A percentile compares a stretch with the other conserved stretches of the same genome.
Conservation (phyloP, 768 basidiomycete genomes). For the Phaffia tasmanica region DNA sequence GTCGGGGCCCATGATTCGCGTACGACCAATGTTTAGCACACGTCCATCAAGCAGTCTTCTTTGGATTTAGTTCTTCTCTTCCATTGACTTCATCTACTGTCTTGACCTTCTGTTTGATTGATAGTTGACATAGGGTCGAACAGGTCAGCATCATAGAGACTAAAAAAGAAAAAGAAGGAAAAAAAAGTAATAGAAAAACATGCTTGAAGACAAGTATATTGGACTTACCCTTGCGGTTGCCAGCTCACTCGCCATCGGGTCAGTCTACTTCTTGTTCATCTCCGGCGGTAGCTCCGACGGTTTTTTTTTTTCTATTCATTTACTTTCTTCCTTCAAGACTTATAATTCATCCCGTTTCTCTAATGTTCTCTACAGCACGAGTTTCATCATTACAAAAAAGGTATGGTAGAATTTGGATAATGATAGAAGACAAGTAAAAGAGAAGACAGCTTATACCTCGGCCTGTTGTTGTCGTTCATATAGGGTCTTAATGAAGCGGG, state of each 20-base stretch:
- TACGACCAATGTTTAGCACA: too few species aligned
- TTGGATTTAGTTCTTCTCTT: too few species aligned
- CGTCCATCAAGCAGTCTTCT: too few species aligned
- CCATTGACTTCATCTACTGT: too few species aligned
- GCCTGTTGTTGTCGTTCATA: background rate
- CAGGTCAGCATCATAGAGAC: too few species aligned
- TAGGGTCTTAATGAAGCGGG: slow-evolving; percentile 25
- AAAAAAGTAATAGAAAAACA: background rate
- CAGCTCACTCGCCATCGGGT: slow-evolving; percentile 68
- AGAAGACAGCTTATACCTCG: background rate
- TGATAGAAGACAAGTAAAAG: too few species aligned
- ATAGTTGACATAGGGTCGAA: too few species aligned
- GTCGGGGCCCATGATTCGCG: too few species aligned
- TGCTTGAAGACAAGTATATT: slow-evolving; percentile 83
- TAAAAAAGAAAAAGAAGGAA: too few species aligned
- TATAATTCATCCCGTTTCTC: background rate
- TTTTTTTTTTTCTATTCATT: background rate
- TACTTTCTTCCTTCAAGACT: background rate
- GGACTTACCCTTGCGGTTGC: slow-evolving; percentile 80
- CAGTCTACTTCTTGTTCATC: slow-evolving; percentile 19
- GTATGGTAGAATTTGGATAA: slow-evolving; percentile 40
- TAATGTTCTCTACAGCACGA: slow-evolving; percentile 46
- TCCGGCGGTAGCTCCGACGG: slow-evolving; percentile 10
- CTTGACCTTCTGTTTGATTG: too few species aligned
- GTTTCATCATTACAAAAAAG: slow-evolving; percentile 99